Evolutionary conservation across 2,329 filamentous ascomycete genomes (phyloP).

Genomic region (Phialocephala subalpina): DNA sequence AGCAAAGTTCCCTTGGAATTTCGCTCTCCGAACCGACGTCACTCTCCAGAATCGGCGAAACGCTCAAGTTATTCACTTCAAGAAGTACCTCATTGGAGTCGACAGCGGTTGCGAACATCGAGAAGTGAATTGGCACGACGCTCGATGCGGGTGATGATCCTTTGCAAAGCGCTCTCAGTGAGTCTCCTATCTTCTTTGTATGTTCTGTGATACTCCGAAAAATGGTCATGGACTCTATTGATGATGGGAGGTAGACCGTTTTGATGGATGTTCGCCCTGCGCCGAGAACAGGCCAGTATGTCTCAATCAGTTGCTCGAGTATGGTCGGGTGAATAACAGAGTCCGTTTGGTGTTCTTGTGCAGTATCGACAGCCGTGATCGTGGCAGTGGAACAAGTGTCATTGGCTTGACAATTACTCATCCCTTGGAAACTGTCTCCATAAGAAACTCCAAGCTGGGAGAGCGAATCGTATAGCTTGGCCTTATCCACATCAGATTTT

Average conservation of each 20-base stretch:
- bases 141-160: slow-evolving; percentile 39
- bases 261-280: slow-evolving; percentile 44
- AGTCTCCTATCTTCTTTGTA: slow-evolving; percentile 48
- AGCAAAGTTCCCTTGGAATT: slow-evolving; percentile 54
- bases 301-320: slow-evolving; percentile 55
- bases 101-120: slow-evolving; percentile 47
- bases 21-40: slow-evolving; percentile 41
- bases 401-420: slow-evolving; percentile 55
- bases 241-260: slow-evolving; percentile 54
- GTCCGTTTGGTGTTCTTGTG: slow-evolving; percentile 49
- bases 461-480: slow-evolving; percentile 55
- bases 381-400: slow-evolving; percentile 43
- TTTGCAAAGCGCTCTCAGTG: slow-evolving; percentile 50
- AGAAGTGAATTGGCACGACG: slow-evolving; percentile 49
- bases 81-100: slow-evolving; percentile 47
- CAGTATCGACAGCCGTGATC: slow-evolving; percentile 52
- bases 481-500: slow-evolving; percentile 42
- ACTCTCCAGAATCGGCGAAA: slow-evolving; percentile 52
- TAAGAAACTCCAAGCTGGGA: slow-evolving; percentile 57
- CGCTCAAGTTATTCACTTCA: slow-evolving; percentile 47
- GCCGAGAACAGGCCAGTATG: slow-evolving; percentile 49
- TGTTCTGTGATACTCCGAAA: slow-evolving; percentile 44
- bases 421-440: slow-evolving; percentile 59
- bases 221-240: slow-evolving; percentile 49
- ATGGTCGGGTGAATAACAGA: slow-evolving; percentile 55